Base-by-base conservation (phyloP, 1,284 basidiomycete species). In the Ganoderma boninense region DNA sequence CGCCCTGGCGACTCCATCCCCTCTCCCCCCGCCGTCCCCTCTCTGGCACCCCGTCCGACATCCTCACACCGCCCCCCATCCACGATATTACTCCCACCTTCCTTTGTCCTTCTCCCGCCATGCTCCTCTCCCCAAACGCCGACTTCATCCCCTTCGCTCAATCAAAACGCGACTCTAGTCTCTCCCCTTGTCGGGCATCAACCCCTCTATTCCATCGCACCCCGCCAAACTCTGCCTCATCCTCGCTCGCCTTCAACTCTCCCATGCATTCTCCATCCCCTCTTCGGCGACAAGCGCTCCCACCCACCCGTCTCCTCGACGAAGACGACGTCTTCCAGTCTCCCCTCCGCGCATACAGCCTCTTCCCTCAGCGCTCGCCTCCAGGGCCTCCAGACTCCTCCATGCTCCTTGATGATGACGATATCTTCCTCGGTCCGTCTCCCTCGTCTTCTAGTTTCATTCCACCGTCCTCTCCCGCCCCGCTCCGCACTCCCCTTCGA, bases 261-360 rank as follows among this genome's bases (percentile, higher is more conserved):
- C 86, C 89, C 62, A 87, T 90, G 85, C 84, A 88, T 69, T 87
- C 90, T 1, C 88, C 89, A 26, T 92, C 91, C 6, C 90, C 90
- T 20, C 84, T 89, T 69, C 84, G 87, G 65, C 75, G 77, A 44
- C 75, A 76, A 52, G 63, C 74, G 46, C 65, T 74, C 63, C 74
- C 78, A 29, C 66, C 69, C 11, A 82, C 84, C 71, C 74, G 77
- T 46, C 78, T 80, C 11, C 71, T 78, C 61, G 80, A 83, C 62
- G 76, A 79, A 62, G 86, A 89, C 74, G 86, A 89, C 76, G 79
- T 87, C 69, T 88, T 89, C 75, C 80, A 87, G 74, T 91, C 89
- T 35, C 88, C 89, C 5, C 86, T 84, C 77, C 84, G 79, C 71
- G 83, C 85, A 59, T 74, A 82, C 83, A 76, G 82, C 76, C 80